phyloP scores from a whole-genome alignment of 2,329 filamentous ascomycete species.

The Colletotrichum sp. region DNA sequence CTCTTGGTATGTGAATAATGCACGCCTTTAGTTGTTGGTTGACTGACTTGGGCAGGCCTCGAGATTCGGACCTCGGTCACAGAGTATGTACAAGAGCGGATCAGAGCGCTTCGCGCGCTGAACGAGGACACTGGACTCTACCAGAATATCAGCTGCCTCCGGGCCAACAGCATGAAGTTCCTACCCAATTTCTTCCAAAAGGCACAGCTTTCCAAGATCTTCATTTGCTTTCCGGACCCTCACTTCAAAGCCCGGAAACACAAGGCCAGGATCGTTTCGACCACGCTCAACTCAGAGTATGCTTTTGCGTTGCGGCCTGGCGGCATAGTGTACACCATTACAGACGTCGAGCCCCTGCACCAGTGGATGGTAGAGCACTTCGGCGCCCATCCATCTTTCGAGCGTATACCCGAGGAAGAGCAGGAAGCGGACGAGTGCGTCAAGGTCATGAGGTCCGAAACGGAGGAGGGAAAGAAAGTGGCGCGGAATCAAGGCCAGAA shows the following conservation, averaged over 20 bases:
- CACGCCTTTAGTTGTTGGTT: neutral
- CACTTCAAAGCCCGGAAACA: conserved; percentile 98
- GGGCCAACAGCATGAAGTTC: conserved; percentile 99
- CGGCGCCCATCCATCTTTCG: conserved; percentile 77
- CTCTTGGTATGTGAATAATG: conserved; percentile 68
- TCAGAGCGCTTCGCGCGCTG: conserved; percentile 78
- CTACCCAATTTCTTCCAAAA: conserved; percentile 95
- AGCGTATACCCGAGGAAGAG: conserved; percentile 72
- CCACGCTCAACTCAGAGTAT: conserved; percentile 90
- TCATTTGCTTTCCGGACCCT: conserved; percentile 97
- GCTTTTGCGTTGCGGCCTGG: conserved; percentile 85
- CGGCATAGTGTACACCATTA: conserved; percentile 93
- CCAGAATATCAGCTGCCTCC: conserved; percentile 87
- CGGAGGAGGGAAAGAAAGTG: conserved; percentile 98
- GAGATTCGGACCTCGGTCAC: conserved; percentile 93
- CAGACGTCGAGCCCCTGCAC: conserved; percentile 93
- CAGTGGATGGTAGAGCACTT: conserved; percentile 93
- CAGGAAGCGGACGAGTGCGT: conserved; percentile 74
- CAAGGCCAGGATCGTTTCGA: conserved; percentile 92
- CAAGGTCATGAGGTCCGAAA: conserved; percentile 77
- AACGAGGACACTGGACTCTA: conserved; percentile 61
- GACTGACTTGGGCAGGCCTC: conserved; percentile 62
- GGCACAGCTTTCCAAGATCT: conserved; percentile 84
- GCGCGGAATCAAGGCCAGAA: conserved; percentile 88
- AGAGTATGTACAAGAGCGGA: conserved; percentile 87